phyloP scores from a whole-genome alignment of 1,284 basidiomycete species.

The Gomphus sp. region DNA sequence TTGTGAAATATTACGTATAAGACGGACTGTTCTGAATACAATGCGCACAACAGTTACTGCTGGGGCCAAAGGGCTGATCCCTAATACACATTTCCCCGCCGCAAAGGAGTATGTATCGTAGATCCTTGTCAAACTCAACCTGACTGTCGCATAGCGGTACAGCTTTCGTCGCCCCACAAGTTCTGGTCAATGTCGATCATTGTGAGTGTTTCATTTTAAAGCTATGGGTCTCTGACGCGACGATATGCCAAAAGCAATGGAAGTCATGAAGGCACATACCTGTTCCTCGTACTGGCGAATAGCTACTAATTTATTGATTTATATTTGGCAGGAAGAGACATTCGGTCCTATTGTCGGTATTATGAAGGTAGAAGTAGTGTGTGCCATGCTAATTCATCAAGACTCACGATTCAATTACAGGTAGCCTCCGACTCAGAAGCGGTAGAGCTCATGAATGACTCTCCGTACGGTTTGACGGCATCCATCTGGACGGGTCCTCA shows the following conservation, averaged over 20 bases:
- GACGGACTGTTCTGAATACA: not conserved
- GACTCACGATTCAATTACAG: constrained; percentile 23
- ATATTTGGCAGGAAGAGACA: constrained; percentile 54
- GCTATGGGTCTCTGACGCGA: not conserved
- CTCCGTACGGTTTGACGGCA: constrained; percentile 88
- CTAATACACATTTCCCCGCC: constrained; percentile 57
- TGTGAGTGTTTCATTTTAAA: constrained; percentile 35
- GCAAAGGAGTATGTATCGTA: constrained; percentile 50
- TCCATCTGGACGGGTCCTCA: constrained; percentile 81
- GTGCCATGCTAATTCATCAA: not conserved
- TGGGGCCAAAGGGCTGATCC: constrained; percentile 74
- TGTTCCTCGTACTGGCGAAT: not conserved
- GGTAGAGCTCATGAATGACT: constrained; percentile 88
- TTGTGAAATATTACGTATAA: constrained; percentile 15
- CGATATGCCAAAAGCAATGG: constrained; percentile 55
- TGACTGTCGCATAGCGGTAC: constrained; percentile 44
- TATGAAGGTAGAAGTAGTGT: constrained; percentile 54
- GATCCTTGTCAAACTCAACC: not conserved
- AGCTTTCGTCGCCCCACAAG: constrained; percentile 82
- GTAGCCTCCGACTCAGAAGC: constrained; percentile 82
- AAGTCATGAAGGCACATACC: constrained; percentile 70
- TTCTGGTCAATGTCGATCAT: constrained; percentile 83
- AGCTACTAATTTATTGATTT: not conserved
- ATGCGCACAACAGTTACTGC: constrained; percentile 43
- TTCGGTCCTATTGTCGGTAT: constrained; percentile 91